Evolutionary conservation across 768 basidiomycete genomes (phyloP), one percentile per base, ranked within the genome.

Genomic region (Tylopilus rubrobrunneus): DNA sequence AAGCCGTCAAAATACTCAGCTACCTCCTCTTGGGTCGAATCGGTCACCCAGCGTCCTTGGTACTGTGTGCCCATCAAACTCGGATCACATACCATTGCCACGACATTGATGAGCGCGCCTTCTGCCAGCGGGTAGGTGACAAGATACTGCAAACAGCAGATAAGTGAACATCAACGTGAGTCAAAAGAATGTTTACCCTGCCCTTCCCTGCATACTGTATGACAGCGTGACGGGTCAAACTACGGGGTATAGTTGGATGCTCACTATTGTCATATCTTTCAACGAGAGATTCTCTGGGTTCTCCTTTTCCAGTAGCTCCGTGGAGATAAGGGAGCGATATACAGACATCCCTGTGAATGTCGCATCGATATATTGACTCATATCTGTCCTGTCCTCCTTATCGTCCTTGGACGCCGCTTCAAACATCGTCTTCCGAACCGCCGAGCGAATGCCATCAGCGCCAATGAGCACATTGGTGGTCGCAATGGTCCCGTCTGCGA

Each of bases 381-480:
- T 17, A 27, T 65, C 45, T 1, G 27, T 9, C 11, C 41, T 7
- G 41, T 34, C 27, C 4, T 53, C 15, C 1, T 10, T 6, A 1
- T 46, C 5, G 1, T 51, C 55, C n/a, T 31, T n/a, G 6, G 55
- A 59, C 2, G 56, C 63, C 40, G 29, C 23, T 42, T 58, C 62
- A 17, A 67, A 61, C 55, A 70, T 60, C 1, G 49, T 51, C 29
- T 56, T 62, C 29, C 69, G 70, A 23, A 67, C 62, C 2, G 49
- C 45, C 1, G 66, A 70, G 15, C 62, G 68, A 21, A 80, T 68
- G 4, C 79, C 79, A 55, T 79, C 78, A 39, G 75, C 76, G 4
- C 77, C 79, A 44, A 79, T 56, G 5, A 79, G 71, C 15, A 80
- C 57, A 47, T 80, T 73, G 9, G 77, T 67, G 28, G 60, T 66